A percentile compares a stretch with the other conserved stretches of the same genome.
Evolutionary conservation across 2,329 filamentous ascomycete species (phyloP).

Genomic region (Cryphonectria nitschkei): DNA sequence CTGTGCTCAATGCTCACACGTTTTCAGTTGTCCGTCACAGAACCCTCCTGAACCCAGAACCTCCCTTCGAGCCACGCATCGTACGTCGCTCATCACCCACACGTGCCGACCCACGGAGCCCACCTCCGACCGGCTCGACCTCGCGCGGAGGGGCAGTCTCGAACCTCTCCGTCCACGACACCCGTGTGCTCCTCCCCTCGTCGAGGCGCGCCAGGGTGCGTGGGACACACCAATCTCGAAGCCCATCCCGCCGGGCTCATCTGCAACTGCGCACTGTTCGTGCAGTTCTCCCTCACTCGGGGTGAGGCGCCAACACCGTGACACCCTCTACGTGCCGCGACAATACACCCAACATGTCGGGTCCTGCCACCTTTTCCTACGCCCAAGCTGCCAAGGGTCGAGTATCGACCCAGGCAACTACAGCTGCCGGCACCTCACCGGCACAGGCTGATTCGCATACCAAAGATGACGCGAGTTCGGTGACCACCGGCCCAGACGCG

Average conservation of each 20-base stretch:
- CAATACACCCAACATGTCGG: slow-evolving; percentile 48
- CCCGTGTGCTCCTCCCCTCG: slow-evolving; percentile 23
- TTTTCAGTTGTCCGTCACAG: not conserved
- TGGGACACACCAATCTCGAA: slow-evolving; percentile 23
- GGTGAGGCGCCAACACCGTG: slow-evolving; percentile 21
- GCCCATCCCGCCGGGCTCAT: slow-evolving; percentile 21
- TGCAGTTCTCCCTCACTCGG: slow-evolving; percentile 22
- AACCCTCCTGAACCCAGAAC: not conserved
- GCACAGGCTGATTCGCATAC: slow-evolving; percentile 39
- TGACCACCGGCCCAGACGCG: slow-evolving; percentile 41
- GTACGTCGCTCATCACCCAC: slow-evolving; percentile 12
- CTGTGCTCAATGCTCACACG: slow-evolving; percentile 20
- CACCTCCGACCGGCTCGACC: slow-evolving; percentile 4
- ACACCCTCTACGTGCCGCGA: slow-evolving; percentile 16
- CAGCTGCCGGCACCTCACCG: slow-evolving; percentile 37
- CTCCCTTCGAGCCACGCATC: slow-evolving; percentile 6
- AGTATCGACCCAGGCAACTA: slow-evolving; percentile 47
- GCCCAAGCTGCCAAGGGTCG: slow-evolving; percentile 92
- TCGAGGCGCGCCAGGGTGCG: slow-evolving; percentile 27
- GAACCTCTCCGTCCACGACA: slow-evolving; percentile 22
- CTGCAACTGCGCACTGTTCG: slow-evolving; percentile 24
- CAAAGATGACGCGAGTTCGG: slow-evolving; percentile 41
- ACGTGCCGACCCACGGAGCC: slow-evolving; percentile 14
- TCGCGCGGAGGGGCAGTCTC: slow-evolving; percentile 16
- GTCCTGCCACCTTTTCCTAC: slow-evolving; percentile 78